Evolutionary conservation across 352 stramenopile genomes (phyloP).

Genomic region (Plasmopara halstedii): DNA sequence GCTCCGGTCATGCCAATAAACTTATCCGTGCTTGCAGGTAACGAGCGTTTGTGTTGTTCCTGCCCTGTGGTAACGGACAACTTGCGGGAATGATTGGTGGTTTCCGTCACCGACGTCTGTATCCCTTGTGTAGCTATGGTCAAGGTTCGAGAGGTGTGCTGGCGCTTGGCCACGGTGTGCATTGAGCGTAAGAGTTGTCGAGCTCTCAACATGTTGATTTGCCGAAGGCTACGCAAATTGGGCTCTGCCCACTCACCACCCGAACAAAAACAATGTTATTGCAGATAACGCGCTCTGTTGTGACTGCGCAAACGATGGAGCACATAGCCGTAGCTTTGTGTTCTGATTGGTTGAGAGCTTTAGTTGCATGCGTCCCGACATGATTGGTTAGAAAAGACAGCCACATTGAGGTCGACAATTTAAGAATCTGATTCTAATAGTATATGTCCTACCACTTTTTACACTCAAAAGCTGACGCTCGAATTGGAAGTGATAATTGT

Average conservation of each 20-base stretch:
- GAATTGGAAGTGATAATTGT: too few species aligned
- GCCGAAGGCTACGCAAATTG: slow-evolving; percentile 7
- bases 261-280: slow-evolving; percentile 8
- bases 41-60: slow-evolving; percentile 25
- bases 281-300: background rate
- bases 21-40: slow-evolving; percentile 64
- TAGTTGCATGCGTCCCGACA: slow-evolving; percentile 7
- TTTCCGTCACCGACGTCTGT: slow-evolving; percentile 5
- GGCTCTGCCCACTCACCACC: slow-evolving; percentile 19
- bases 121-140: slow-evolving; percentile 17
- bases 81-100: slow-evolving; percentile 14
- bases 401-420: too few species aligned
- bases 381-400: slow-evolving; percentile 16
- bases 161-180: slow-evolving; percentile 22
- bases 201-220: slow-evolving; percentile 31
- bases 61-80: slow-evolving; percentile 32
- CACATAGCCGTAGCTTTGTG: background rate
- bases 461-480: too few species aligned
- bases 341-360: background rate
- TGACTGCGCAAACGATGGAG: slow-evolving; percentile 17
- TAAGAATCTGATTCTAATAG: too few species aligned
- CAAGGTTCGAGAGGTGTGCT: slow-evolving; percentile 17
- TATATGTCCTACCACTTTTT: too few species aligned
- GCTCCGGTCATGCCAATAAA: slow-evolving; percentile 89
- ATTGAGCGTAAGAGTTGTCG: slow-evolving; percentile 37